Base-by-base conservation (phyloP, 306 rosid genomes). In the Rosa rugosa region DNA sequence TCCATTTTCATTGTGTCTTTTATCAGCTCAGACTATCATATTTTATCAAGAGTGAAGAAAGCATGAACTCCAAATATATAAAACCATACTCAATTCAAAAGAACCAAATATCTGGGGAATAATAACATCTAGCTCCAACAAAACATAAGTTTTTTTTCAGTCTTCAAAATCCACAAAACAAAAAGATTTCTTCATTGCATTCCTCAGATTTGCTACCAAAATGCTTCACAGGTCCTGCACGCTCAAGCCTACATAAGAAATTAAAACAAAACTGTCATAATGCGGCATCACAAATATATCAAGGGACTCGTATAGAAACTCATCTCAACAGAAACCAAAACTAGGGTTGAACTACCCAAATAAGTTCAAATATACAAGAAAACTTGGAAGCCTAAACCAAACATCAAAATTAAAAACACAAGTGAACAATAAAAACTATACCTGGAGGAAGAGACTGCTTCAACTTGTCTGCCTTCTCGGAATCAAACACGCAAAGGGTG, bases 401-500 rank as follows among this genome's bases (percentile, higher is more conserved):
- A 51, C 31, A 23, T 13, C 4, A 36, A 49, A 13, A 51, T 2
- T 31, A 31, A 31, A 31, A 54, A 16, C 34, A 64, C 5, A 14
- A 34, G 8, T 27, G 5, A 69, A n/a, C 8, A 74, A 18, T 14
- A 71, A 40, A 56, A 18, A 5, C 20, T 41, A 42, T 67, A 93
- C 97, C 98, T 41, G 98, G 98, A 36, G 98, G 98, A 79, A 93
- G 97, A 16, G 98, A 93, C 75, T 93, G 98, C 93, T 91, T 93
- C 92, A 93, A 88, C 72, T 93, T 93, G 81, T 89, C 90, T 1
- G 98, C 97, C 85, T 93, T 93, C 91, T 93, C 94, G 0, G 85
- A 45, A 66, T 93, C 98, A 47, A 91, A 88, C 65, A 93, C 98
- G 63, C 93, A 91, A 0, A 93, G 94, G 3, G 98, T 93, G 91